phyloP scores from a whole-genome alignment of 306 rosid genomes.

The Medicago arabica region DNA sequence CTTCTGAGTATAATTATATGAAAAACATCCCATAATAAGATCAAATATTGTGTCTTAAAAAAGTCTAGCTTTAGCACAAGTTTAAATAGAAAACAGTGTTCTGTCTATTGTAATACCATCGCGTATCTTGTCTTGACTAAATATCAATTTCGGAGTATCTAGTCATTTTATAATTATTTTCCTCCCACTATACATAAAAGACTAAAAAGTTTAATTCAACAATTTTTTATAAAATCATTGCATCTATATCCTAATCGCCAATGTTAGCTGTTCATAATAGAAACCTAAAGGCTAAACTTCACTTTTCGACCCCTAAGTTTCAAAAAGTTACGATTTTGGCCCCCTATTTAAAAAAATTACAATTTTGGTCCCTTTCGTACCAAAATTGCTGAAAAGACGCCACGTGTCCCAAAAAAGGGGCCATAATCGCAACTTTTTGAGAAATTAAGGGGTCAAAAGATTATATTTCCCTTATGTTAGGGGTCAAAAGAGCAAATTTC shows the following conservation, averaged over 20 bases:
- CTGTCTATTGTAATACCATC: neutral
- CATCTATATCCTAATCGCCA: neutral
- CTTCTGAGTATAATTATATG: slow-evolving; percentile 1
- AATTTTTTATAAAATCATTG: neutral
- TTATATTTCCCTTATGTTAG: too few relatives aligned
- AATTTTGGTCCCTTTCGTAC: too few relatives aligned
- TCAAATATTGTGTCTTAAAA: slow-evolving; percentile 4
- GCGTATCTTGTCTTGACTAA: neutral
- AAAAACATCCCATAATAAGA: slow-evolving; percentile 2
- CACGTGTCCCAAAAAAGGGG: too few relatives aligned
- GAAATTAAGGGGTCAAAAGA: too few relatives aligned
- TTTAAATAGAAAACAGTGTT: slow-evolving; percentile 34
- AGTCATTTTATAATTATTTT: neutral
- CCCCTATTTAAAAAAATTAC: too few relatives aligned
- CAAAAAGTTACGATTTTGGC: too few relatives aligned
- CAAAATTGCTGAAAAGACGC: too few relatives aligned
- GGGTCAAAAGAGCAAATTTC: too few relatives aligned
- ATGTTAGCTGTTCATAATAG: neutral
- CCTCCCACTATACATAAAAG: neutral
- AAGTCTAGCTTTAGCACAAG: neutral
- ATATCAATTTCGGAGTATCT: slow-evolving; percentile 2
- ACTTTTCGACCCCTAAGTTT: too few relatives aligned
- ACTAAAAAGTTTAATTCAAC: neutral
- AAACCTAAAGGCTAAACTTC: too few relatives aligned
- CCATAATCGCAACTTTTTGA: too few relatives aligned